These are phyloP conservation scores for Epichloe brachyelytri DNA, from an alignment of 2,329 filamentous ascomycete genomes.

Conservation along the genomic window DNA sequence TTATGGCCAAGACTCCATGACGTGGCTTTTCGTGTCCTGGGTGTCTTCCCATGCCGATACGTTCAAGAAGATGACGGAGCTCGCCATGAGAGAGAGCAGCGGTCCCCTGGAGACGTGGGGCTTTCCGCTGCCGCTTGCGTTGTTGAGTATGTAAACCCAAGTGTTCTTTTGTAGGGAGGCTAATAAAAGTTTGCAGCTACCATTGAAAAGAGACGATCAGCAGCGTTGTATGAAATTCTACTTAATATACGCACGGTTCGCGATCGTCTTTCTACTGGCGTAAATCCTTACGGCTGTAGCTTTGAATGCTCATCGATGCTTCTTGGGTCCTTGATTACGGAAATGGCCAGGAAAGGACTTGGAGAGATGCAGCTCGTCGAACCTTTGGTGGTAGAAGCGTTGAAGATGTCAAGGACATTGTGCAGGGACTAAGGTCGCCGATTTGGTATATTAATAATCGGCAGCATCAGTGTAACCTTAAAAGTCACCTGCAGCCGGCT, in stretches of 20 bases:
- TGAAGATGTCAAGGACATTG: not conserved
- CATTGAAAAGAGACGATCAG: not conserved
- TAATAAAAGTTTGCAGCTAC: not conserved
- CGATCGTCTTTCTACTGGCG: not conserved
- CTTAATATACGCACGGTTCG: fast-evolving
- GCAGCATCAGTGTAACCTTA: not conserved
- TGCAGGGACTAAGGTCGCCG: not conserved
- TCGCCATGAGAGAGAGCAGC: not conserved
- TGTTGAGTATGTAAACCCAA: not conserved
- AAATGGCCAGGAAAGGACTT: not conserved
- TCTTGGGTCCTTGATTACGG: not conserved
- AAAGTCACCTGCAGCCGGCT: not conserved
- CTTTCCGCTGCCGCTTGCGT: not conserved
- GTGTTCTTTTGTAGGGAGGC: not conserved
- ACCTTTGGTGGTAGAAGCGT: not conserved
- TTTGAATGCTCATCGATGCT: not conserved
- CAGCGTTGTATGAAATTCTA: not conserved
- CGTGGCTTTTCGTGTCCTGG: not conserved
- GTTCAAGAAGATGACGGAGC: not conserved
- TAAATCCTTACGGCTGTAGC: not conserved
- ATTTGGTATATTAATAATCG: too few species aligned
- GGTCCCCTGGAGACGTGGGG: not conserved
- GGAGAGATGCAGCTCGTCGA: not conserved
- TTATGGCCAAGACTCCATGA: not conserved
- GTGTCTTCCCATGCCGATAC: not conserved